Base-by-base conservation (phyloP, 169 alveolate species). In the Plasmodium inui region DNA sequence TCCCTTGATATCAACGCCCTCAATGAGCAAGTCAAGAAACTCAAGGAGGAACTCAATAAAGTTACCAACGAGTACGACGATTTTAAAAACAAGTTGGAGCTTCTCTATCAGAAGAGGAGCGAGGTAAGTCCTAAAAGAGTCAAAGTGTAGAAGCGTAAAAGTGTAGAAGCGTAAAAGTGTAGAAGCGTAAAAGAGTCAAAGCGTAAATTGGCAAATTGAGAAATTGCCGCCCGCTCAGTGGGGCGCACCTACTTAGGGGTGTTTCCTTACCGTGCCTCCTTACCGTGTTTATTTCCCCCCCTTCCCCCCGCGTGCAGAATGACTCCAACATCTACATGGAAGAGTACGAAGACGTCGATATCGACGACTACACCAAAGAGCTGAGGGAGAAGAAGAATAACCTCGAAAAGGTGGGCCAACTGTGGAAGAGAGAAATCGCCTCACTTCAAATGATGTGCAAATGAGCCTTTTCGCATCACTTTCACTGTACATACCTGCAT, bases 321-420 rank as follows among this genome's bases (percentile, higher is more conserved):
- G 94, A 88, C 50, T 57, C 94, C 26, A 88, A 67, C 57, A 88
- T 88, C 19, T 88, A 78, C 84, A 88, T 88, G 94, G 88, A 88
- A 57, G 94, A 88, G 26, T 88, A 88, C 55, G 94, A 88, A 76
- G 94, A 88, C 37, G 28, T 67, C 39, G 94, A 88, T 46, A 88
- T 88, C n/a, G 94, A 78, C 71, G 94, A 88, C 72, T 55, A 88
- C 39, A 61, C 67, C 53, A 76, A 88, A 41, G 94, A 88, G 12
- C 74, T 88, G 78, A 39, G 72, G 30, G 89, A 70, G 39, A 88
- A 78, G 81, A 78, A 88, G 32, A 37, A 88, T 17, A 14, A 55
- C 30, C 55, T 78, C 37, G 94, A 88, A 34, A 70, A 79, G 89
- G 94, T 28, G 70, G 70, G 83, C 1, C 0, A 7, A 57, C 22